Conservation (phyloP, 2,329 filamentous ascomycete genomes). For the Cladosporium sp. region DNA sequence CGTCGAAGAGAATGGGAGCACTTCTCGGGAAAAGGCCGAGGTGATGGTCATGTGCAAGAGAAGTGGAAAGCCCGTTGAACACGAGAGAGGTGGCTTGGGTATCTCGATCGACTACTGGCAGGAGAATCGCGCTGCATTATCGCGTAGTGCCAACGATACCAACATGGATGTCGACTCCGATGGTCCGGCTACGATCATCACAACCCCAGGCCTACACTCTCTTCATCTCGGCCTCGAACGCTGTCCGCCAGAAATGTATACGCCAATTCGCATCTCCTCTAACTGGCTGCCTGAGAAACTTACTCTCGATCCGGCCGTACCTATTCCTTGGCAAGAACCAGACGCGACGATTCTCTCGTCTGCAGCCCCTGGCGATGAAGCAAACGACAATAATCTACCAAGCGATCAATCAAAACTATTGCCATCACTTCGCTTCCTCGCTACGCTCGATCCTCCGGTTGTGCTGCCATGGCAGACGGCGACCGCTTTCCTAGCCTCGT, state of each 20-base stretch:
- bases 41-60: constrained; percentile 63
- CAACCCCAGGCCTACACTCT: background rate
- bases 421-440: constrained; percentile 70
- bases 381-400: constrained; percentile 38
- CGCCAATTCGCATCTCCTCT: constrained; percentile 65
- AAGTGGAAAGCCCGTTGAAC: constrained; percentile 68
- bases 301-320: constrained; percentile 62
- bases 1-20: background rate
- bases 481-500: constrained; percentile 57
- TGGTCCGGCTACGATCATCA: background rate
- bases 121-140: constrained; percentile 15
- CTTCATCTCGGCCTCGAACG: constrained; percentile 63
- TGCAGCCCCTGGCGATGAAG: constrained; percentile 39
- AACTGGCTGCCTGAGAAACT: constrained; percentile 68
- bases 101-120: constrained; percentile 72
- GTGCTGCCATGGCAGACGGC: constrained; percentile 64
- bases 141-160: constrained; percentile 32
- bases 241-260: constrained; percentile 45
- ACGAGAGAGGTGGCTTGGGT: constrained; percentile 63
- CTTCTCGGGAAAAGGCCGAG: constrained; percentile 24
- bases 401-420: constrained; percentile 51
- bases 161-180: constrained; percentile 32
- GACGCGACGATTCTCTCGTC: constrained; percentile 54
- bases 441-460: constrained; percentile 69
- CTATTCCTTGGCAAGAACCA: constrained; percentile 63